Base-by-base conservation (phyloP, 768 basidiomycete genomes). In the Leucosporidium creatinivorum region DNA sequence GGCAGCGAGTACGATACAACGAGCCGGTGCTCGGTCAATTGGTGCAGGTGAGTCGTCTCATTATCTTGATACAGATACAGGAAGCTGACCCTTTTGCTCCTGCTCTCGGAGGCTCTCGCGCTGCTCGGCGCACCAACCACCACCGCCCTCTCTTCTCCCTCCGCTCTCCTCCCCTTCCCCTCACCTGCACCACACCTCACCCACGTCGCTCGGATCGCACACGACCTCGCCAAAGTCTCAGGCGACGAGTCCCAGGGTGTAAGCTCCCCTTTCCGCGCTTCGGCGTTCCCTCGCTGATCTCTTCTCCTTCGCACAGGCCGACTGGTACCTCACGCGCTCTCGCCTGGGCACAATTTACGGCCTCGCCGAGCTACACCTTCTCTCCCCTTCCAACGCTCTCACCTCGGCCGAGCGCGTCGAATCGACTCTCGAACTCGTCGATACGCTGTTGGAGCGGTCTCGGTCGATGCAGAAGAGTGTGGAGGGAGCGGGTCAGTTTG, bases 181-280 rank as follows among this genome's bases (percentile, higher is more conserved):
- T 44, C 36, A 1, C 62, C 64, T 0, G 44, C 54, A 0, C 49
- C 54, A 0, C 63, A 68, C 33, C 49, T 68, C 25, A 18, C 21
- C 1, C 70, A 72, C 47, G 64, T 64, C 36, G 64, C 67, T 18
- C n/a, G 28, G 9, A 66, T 72, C 36, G 70, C 70, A 3, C 67
- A 72, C 28, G 70, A 68, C 36, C 58, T 72, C 19, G 67, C 70
- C 7, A 66, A 61, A 52, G 54, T 65, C 0, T 28, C 48, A 0
- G 70, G 67, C 4, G 66, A 58, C 15, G 52, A 66, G 17, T 49
- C 60, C 0, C 70, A 72, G 55, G 70, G 70, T 2, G 70, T 72
- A 13, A 19, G 36, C 17, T 25, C 21, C 1, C 10, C 28, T 28
- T 48, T 25, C 47, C 13, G 6, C 44, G 4, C 25, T 15, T 13